Conservation (phyloP, 805 yeast genomes). For the Yamadazyma laniorum region DNA sequence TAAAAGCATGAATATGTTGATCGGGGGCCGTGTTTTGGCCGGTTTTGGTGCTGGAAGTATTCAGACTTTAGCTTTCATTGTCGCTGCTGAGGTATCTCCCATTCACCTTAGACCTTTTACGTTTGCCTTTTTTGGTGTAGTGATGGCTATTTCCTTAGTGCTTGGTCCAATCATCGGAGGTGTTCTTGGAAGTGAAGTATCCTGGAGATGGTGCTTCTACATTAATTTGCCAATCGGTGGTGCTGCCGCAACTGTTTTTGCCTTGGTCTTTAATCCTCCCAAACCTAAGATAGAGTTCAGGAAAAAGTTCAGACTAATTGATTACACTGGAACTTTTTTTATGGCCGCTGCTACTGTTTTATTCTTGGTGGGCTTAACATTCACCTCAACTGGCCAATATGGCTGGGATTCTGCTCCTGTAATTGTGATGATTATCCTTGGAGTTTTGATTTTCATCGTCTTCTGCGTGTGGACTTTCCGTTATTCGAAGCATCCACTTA, state of each 20-base stretch:
- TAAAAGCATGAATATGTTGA: slow-evolving; percentile 33
- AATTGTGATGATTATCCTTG: slow-evolving; percentile 46
- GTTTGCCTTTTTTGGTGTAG: slow-evolving; percentile 35
- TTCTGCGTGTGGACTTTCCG: slow-evolving; percentile 43
- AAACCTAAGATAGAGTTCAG: slow-evolving; percentile 34
- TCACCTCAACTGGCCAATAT: slow-evolving; percentile 46
- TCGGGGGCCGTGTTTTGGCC: slow-evolving; percentile 40
- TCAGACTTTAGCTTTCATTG: slow-evolving; percentile 26
- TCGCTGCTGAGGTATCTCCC: slow-evolving; percentile 31
- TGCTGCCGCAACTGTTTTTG: slow-evolving; percentile 34
- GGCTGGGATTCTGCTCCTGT: slow-evolving; percentile 56
- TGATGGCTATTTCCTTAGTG: slow-evolving; percentile 49
- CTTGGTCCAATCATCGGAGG: slow-evolving; percentile 68
- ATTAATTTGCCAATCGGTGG: slow-evolving; percentile 68
- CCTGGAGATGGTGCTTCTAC: slow-evolving; percentile 80
- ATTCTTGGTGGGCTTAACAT: slow-evolving; percentile 47
- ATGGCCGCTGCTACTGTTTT: slow-evolving; percentile 43
- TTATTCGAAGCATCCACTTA: slow-evolving; percentile 43
- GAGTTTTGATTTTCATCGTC: slow-evolving; percentile 29
- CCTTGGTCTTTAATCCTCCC: slow-evolving; percentile 47
- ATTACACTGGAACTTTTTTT: slow-evolving; percentile 45
- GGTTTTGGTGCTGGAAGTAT: slow-evolving; percentile 41
- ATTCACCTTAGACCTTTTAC: slow-evolving; percentile 35
- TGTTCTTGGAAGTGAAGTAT: slow-evolving; percentile 50
- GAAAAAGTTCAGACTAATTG: slow-evolving; percentile 42